Evolutionary conservation across 768 basidiomycete species (phyloP).

Genomic region (Tylopilus sp.): DNA sequence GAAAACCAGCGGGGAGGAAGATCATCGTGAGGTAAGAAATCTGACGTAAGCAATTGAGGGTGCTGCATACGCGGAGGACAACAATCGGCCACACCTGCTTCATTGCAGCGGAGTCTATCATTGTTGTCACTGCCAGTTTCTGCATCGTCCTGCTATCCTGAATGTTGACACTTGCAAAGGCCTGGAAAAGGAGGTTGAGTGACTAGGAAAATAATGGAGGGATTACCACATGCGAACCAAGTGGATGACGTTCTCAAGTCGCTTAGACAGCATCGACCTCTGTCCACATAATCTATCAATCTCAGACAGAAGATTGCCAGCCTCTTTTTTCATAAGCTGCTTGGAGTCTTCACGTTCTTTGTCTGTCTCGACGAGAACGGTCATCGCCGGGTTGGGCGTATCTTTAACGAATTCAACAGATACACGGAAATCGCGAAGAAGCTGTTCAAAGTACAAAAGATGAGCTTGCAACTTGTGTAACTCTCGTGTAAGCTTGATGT

Average conservation of each 20-base stretch:
- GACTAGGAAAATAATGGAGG: not conserved
- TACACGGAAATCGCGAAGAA: slow-evolving; percentile 51
- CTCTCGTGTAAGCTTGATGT: slow-evolving; percentile 48
- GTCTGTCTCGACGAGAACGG: slow-evolving; percentile 16
- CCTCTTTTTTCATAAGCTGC: slow-evolving; percentile 44
- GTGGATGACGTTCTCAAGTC: slow-evolving; percentile 34
- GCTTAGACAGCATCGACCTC: slow-evolving; percentile 29
- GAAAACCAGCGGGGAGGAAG: too few species aligned
- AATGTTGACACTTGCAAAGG: too few species aligned
- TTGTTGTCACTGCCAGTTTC: too few species aligned
- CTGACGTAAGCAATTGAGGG: too few species aligned
- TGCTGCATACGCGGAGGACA: too few species aligned
- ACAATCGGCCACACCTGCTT: too few species aligned
- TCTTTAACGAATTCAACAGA: slow-evolving; percentile 46
- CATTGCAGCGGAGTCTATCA: too few species aligned
- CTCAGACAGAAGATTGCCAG: slow-evolving; percentile 45
- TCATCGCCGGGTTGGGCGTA: slow-evolving; percentile 48
- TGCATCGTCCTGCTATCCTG: too few species aligned
- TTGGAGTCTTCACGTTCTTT: slow-evolving; percentile 22
- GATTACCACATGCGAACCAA: slow-evolving; percentile 21
- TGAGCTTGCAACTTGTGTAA: slow-evolving; percentile 58
- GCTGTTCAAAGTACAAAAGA: slow-evolving; percentile 51
- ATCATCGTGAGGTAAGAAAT: too few species aligned
- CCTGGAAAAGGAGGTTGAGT: too few species aligned
- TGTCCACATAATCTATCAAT: slow-evolving; percentile 43